Base-by-base conservation (phyloP, 2,329 filamentous ascomycete species). In the Drechslerella coelobrocha region DNA sequence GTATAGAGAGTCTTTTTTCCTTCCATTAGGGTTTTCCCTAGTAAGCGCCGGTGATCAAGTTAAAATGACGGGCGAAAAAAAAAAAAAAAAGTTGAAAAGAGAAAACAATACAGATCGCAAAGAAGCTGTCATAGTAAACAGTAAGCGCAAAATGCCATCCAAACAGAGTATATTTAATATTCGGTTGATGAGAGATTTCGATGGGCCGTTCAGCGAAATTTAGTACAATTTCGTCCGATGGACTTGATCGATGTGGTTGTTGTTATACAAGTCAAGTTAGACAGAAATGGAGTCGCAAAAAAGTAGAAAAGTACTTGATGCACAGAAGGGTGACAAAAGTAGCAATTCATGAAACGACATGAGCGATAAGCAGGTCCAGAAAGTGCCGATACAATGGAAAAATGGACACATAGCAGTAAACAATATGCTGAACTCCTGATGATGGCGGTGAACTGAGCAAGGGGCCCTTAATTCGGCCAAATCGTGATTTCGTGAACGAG, bases 401-500 rank as follows among this genome's bases (percentile, higher is more conserved):
- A 19, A 21, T 54, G 27, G 5, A 39, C 2, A 52, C 37, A 19
- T 23, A 27, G 45, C 24, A 53, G n/a, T 39, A 61, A 53, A 61
- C 52, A 62, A 6, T 59, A 59, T 37, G 17, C 23, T 59, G 21
- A 69, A 63, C 66, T 71, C 66, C 66, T 45, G 47, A 45, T 62
- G 29, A 55, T 63, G 59, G 59, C 53, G 31, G 53, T 12, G 53
- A 63, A 60, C 24, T 24, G 45, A 62, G 12, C 23, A 23, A 51
- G 51, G 39, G 34, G 47, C 43, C 24, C 19, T 54, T 27, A 21
- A 10, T 29, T 63, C 53, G 62, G 66, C 41, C 41, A 45, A 21
- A 45, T 71, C 66, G 53, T 71, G 60, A 63, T 26, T 54, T 71
- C 66, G 59, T 71, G n/a, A 37, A 45, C 29, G 47, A 50, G 39